A percentile compares a stretch with the other conserved stretches of the same genome.
Conservation (phyloP, 371 early-diverging fungal genomes). For the Mortierella sp. region DNA sequence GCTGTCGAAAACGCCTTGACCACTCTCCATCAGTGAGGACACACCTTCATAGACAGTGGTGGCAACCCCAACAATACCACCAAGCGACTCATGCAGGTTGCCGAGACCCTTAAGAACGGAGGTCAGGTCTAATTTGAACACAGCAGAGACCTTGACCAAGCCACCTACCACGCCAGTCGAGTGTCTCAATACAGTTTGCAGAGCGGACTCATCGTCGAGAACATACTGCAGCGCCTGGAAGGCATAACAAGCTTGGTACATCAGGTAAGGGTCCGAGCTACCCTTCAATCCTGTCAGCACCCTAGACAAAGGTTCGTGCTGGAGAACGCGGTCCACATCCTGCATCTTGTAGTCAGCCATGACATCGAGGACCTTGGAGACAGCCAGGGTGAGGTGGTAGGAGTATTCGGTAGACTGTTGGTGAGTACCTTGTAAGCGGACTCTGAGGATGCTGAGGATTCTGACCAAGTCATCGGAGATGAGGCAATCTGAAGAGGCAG, state of each 20-base stretch:
- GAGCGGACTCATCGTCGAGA: neutral
- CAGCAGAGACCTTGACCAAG: neutral
- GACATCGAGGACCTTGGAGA: neutral
- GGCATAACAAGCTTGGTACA: too few relatives aligned
- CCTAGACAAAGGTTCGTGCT: neutral
- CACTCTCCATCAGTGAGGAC: too few relatives aligned
- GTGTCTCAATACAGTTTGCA: neutral
- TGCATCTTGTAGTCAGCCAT: neutral
- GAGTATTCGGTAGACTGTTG: constrained; percentile 1
- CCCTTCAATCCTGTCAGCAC: too few relatives aligned
- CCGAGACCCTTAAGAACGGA: neutral
- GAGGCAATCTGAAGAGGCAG: neutral
- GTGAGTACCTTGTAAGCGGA: neutral
- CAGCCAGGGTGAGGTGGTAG: neutral
- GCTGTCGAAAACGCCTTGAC: neutral
- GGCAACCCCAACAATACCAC: neutral
- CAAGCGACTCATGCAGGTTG: neutral
- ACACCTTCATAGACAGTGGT: too few relatives aligned
- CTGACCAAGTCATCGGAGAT: neutral
- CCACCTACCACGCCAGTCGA: neutral
- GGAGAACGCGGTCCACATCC: neutral
- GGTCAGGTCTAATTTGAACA: neutral
- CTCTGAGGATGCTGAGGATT: neutral
- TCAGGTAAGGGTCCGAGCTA: too few relatives aligned
- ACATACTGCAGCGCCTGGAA: too few relatives aligned